A percentile compares a stretch with the other conserved stretches of the same genome.
Evolutionary conservation across 2,329 filamentous ascomycete genomes (phyloP).

Genomic region (Colletotrichum cereale): DNA sequence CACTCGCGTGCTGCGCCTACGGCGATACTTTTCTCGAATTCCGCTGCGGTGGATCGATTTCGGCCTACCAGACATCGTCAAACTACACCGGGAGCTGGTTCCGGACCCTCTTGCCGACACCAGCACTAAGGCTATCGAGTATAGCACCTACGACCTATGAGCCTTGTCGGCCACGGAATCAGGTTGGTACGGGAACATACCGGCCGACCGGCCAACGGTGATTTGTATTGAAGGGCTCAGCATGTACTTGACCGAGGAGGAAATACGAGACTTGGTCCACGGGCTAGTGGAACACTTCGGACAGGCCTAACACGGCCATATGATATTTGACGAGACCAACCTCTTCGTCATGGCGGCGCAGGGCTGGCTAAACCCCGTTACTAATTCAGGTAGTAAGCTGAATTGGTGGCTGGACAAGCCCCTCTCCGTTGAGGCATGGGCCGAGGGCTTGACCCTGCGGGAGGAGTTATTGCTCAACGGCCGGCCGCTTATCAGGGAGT

Average conservation of each 20-base stretch:
- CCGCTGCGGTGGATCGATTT: neutral
- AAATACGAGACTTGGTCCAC: neutral
- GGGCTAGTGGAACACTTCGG: neutral
- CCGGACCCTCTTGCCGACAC: neutral
- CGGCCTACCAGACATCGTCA: neutral
- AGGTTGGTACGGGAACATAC: neutral
- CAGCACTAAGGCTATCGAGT: accelerated
- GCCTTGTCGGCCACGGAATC: neutral
- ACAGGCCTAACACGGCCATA: neutral
- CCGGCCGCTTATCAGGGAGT: neutral
- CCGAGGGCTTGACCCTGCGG: neutral
- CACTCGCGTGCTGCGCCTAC: neutral
- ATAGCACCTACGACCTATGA: neutral
- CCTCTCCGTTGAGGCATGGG: neutral
- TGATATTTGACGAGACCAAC: neutral
- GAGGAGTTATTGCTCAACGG: neutral
- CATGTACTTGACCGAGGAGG: neutral
- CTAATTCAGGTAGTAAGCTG: neutral
- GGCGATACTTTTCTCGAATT: neutral
- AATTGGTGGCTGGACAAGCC: neutral
- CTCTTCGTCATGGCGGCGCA: neutral
- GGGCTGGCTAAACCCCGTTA: neutral
- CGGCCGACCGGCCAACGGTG: neutral
- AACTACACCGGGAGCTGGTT: neutral
- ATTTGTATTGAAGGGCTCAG: neutral